A percentile compares a stretch with the other conserved stretches of the same genome.
Conservation (phyloP, 202 grass and related monocot genomes). For the Setaria viridis region DNA sequence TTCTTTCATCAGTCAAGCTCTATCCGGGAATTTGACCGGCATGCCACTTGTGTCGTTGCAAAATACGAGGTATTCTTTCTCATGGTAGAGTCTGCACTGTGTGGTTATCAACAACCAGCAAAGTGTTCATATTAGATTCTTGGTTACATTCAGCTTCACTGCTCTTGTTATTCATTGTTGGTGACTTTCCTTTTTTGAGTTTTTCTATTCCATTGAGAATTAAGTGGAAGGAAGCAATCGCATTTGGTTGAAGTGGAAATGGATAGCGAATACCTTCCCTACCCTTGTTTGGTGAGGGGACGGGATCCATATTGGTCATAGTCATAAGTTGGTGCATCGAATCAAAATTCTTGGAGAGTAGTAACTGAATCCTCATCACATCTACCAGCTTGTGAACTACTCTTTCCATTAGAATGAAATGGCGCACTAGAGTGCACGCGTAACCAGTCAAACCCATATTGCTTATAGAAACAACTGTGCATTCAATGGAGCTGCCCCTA, state of each 20-base stretch:
- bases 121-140: slow-evolving; percentile 20
- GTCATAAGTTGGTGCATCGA: slow-evolving; percentile 25
- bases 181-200: neutral
- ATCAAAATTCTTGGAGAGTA: slow-evolving; percentile 15
- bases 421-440: neutral
- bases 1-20: slow-evolving; percentile 66
- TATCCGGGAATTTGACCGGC: slow-evolving; percentile 87
- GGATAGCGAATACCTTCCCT: neutral
- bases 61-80: slow-evolving; percentile 86
- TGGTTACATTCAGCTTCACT: slow-evolving; percentile 3
- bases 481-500: too few relatives aligned
- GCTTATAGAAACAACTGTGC: too few relatives aligned
- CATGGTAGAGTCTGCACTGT: neutral
- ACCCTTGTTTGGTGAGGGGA: neutral
- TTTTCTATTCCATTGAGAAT: neutral
- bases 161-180: neutral
- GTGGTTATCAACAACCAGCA: neutral
- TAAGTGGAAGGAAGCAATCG: neutral
- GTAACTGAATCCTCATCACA: slow-evolving; percentile 12
- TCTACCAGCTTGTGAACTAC: neutral
- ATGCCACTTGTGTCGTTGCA: slow-evolving; percentile 87
- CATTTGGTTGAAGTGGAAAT: slow-evolving; percentile 23
- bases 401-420: neutral
- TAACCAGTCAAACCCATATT: neutral
- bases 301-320: slow-evolving; percentile 7